phyloP scores from a whole-genome alignment of 2,329 filamentous ascomycete genomes.

The Colletotrichum caudatum region DNA sequence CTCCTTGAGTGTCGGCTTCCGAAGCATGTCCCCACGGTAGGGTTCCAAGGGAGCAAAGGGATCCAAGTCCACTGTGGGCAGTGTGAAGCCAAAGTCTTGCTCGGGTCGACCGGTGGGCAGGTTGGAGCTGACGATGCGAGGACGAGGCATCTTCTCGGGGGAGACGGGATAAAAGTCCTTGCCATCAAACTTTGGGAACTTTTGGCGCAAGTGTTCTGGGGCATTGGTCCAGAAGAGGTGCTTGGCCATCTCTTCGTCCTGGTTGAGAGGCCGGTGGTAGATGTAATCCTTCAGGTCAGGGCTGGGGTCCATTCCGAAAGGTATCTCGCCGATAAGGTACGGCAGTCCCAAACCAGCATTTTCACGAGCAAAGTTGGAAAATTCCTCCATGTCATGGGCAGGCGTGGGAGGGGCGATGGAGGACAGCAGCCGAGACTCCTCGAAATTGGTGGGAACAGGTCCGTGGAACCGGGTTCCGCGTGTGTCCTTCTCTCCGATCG shows the following conservation, averaged over 20 bases:
- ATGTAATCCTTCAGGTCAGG: constrained; percentile 62
- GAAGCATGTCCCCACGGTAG: constrained; percentile 12
- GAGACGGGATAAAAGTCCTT: constrained; percentile 73
- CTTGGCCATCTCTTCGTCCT: constrained; percentile 69
- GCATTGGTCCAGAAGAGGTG: constrained; percentile 72
- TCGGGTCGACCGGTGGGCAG: constrained; percentile 28
- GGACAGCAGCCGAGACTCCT: constrained; percentile 21
- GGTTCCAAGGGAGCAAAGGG: constrained; percentile 37
- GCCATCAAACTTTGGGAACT: constrained; percentile 73
- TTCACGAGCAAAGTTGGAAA: constrained; percentile 34
- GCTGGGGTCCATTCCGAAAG: constrained; percentile 56
- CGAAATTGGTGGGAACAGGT: constrained; percentile 20
- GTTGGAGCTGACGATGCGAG: constrained; percentile 14
- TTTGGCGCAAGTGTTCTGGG: constrained; percentile 61
- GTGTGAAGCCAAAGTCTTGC: constrained; percentile 31
- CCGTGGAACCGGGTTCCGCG: constrained; percentile 17
- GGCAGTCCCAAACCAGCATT: constrained; percentile 51
- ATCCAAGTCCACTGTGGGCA: constrained; percentile 28
- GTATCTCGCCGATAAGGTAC: constrained; percentile 68
- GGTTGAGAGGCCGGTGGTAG: constrained; percentile 68
- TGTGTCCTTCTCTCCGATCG: neutral
- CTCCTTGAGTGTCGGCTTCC: constrained; percentile 8
- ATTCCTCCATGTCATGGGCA: constrained; percentile 21
- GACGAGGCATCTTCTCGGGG: constrained; percentile 55
- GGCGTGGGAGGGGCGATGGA: constrained; percentile 39